phyloP scores from a whole-genome alignment of 192 early-diverging fungal species.

The Backusella tarrabulga region DNA sequence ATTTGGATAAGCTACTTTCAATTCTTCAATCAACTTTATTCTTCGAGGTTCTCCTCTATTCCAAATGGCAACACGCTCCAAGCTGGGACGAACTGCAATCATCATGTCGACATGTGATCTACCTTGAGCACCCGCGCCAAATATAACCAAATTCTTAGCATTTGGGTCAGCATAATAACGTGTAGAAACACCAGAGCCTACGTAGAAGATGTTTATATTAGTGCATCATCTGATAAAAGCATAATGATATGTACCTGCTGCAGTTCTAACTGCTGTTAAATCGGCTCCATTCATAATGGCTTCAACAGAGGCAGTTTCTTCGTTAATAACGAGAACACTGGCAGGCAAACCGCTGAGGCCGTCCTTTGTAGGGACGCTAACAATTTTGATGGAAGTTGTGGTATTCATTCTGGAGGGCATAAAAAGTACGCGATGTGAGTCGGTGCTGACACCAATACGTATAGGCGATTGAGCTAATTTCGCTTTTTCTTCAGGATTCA shows the following conservation, averaged over 20 bases:
- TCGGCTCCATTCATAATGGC: conserved; percentile 48
- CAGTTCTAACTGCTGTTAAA: conserved; percentile 49
- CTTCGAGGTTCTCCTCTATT: conserved; percentile 41
- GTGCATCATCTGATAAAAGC: background rate
- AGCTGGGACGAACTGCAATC: conserved; percentile 37
- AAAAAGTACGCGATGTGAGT: conserved; percentile 39
- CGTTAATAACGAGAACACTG: conserved; percentile 42
- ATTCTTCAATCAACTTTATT: conserved; percentile 24
- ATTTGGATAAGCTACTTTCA: conserved; percentile 17
- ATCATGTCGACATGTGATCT: conserved; percentile 50
- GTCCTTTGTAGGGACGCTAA: conserved; percentile 43
- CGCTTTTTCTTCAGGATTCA: conserved; percentile 12
- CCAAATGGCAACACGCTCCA: conserved; percentile 41
- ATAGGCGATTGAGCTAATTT: conserved; percentile 42
- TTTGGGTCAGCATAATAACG: conserved; percentile 28
- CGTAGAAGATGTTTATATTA: background rate
- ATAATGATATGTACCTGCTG: conserved; percentile 34
- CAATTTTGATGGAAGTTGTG: conserved; percentile 46
- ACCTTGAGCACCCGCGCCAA: conserved; percentile 54
- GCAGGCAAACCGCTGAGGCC: conserved; percentile 45
- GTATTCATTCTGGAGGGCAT: conserved; percentile 51
- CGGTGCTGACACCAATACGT: conserved; percentile 37
- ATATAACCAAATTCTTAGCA: conserved; percentile 38
- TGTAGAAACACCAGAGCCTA: conserved; percentile 48
- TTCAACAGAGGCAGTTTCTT: conserved; percentile 38